A percentile compares a stretch with the other conserved stretches of the same genome.
phyloP scores from a whole-genome alignment of 768 basidiomycete genomes.

The Boletus pseudo-olivaceus region DNA sequence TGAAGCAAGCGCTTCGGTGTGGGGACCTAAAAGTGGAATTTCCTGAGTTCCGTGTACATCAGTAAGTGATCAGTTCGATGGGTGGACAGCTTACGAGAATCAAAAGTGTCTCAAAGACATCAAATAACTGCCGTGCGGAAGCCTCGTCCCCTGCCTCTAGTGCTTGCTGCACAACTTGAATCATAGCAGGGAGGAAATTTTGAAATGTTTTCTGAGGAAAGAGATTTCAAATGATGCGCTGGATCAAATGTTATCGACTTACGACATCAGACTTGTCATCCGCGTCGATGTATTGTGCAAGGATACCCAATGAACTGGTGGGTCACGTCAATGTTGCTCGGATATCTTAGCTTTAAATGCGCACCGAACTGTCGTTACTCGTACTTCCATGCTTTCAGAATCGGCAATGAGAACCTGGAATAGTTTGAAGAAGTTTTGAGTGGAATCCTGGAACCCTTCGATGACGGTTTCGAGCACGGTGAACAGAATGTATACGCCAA shows the following conservation, averaged over 20 bases:
- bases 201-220: conserved; percentile 76
- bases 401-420: conserved; percentile 73
- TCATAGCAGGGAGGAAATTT: conserved; percentile 79
- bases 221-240: neutral
- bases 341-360: conserved; percentile 7
- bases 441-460: conserved; percentile 80
- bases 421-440: conserved; percentile 72
- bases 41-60: conserved; percentile 50
- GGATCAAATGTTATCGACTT: conserved; percentile 28
- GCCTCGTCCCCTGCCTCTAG: conserved; percentile 77
- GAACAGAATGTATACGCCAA: conserved; percentile 84
- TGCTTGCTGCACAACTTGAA: conserved; percentile 81
- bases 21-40: conserved; percentile 86
- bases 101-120: conserved; percentile 92
- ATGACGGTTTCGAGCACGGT: conserved; percentile 90
- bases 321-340: conserved; percentile 3
- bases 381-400: conserved; percentile 83
- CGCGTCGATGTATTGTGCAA: conserved; percentile 87
- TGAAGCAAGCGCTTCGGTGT: conserved; percentile 80
- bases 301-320: conserved; percentile 76
- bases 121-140: conserved; percentile 85
- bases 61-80: neutral
- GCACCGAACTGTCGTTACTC: conserved; percentile 84
- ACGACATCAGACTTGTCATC: conserved; percentile 89
- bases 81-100: conserved; percentile 62